Conservation (phyloP, 1,139 yeast genomes). For the Hansenula lynferdii region DNA sequence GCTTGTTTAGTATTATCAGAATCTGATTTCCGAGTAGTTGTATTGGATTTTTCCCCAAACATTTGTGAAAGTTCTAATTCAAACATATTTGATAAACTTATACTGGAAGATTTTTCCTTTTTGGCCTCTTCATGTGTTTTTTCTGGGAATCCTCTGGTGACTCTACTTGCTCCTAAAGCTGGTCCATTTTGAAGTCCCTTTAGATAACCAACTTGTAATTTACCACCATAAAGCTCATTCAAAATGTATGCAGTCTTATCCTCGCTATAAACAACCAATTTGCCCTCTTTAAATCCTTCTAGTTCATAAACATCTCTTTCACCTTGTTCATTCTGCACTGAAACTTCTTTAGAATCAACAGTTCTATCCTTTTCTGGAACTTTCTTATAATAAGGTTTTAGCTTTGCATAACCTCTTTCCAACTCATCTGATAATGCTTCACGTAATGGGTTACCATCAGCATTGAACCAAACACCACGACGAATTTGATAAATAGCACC, state of each 20-base stretch:
- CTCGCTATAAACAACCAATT: slow-evolving; percentile 32
- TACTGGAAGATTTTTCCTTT: slow-evolving; percentile 1
- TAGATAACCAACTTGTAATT: slow-evolving; percentile 21
- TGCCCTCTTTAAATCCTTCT: slow-evolving; percentile 23
- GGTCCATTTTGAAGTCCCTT: slow-evolving; percentile 10
- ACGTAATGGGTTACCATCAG: slow-evolving; percentile 56
- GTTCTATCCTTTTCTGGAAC: slow-evolving; percentile 2
- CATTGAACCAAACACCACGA: slow-evolving; percentile 79
- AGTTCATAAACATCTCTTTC: slow-evolving; percentile 12
- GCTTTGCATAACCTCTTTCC: slow-evolving; percentile 46
- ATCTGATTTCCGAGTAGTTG: slow-evolving; percentile 13
- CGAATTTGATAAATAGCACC: slow-evolving; percentile 85
- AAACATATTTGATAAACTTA: slow-evolving; percentile 11
- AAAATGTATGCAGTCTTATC: slow-evolving; percentile 31
- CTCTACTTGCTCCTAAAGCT: slow-evolving; percentile 24
- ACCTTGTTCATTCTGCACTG: slow-evolving; percentile 11
- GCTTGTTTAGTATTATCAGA: slow-evolving; percentile 24
- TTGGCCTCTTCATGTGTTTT: slow-evolving; percentile 5
- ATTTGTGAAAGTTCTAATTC: slow-evolving; percentile 17
- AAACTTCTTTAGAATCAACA: background rate
- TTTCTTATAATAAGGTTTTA: slow-evolving; percentile 17
- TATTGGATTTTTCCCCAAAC: slow-evolving; percentile 17
- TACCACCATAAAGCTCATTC: slow-evolving; percentile 29
- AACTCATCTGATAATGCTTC: slow-evolving; percentile 48
- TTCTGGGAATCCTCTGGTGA: slow-evolving; percentile 25